Base-by-base conservation (phyloP, 139 green algal genomes). In the Asterochloris sp. region DNA sequence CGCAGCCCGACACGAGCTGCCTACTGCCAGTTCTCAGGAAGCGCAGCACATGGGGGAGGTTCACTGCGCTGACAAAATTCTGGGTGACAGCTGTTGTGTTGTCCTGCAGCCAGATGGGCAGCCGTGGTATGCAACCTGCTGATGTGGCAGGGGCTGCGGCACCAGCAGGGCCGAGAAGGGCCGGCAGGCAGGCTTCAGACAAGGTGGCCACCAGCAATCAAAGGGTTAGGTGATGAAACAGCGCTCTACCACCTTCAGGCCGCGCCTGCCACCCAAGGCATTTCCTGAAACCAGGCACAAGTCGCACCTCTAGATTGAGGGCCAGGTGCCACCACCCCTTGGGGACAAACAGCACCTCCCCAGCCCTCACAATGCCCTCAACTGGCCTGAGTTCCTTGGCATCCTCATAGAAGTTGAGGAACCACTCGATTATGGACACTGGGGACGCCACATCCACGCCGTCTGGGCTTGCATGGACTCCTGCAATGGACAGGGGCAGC, bases 341-440 rank as follows among this genome's bases (percentile, higher is more conserved):
- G 0, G 95, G 95, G 60, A 98, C 92, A 83, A 96, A 98, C 62
- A 98, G 82, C 78, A 97, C 62, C 83, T 98, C 95, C 0, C 95
- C 95, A 13, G 89, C 73, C 12, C 84, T 64, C 14, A 92, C 87
- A 11, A 94, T 83, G 76, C 84, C 85, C 81, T 93, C 88, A 26
- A 83, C 10, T 12, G 87, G 76, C 11, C 82, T 61, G 38, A 92
- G 87, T 17, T 90, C 82, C 12, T 79, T 79, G 0, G 83, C 84
- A 10, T 90, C 86, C 1, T 88, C 82, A 74, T 98, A 97, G 82
- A 95, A 98, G 83, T 90, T 92, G 19, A 94, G 62, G 76, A 97
- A 97, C 97, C 97, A 99, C 86, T 99, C 97, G 15, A 95, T 90
- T 29, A 98, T 83, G 16, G 93, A 97, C 26, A 98, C 83, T 0